Conservation (phyloP, 2,329 filamentous ascomycete genomes). For the Ophiostoma quercus region DNA sequence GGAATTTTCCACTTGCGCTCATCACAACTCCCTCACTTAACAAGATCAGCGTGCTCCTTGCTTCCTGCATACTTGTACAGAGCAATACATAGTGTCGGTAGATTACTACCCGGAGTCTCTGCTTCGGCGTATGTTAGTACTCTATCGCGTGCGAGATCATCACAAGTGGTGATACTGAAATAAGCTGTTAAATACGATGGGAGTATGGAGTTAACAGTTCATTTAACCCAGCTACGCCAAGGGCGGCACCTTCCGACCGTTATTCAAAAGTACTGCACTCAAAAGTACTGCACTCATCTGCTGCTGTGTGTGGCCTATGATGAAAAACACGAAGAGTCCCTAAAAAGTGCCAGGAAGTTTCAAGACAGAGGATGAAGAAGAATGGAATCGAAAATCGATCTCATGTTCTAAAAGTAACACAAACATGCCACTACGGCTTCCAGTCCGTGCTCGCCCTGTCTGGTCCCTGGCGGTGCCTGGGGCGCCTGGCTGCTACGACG, state of each 20-base stretch:
- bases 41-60: neutral
- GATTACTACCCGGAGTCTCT: neutral
- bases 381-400: neutral
- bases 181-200: neutral
- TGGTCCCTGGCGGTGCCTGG: neutral
- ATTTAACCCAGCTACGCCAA: neutral
- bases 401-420: neutral
- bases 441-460: conserved; percentile 8
- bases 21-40: conserved; percentile 7
- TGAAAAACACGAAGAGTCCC: neutral
- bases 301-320: neutral
- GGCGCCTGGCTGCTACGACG: neutral
- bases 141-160: neutral
- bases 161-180: neutral
- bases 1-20: neutral
- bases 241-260: neutral
- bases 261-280: neutral
- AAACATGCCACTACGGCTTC: neutral
- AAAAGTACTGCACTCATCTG: neutral
- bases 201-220: neutral
- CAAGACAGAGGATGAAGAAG: too few relatives aligned
- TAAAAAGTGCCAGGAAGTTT: neutral
- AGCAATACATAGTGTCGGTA: neutral
- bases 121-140: neutral
- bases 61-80: neutral